Base-by-base conservation (phyloP, 192 early-diverging fungal genomes). In the Entomortierella parvispora region DNA sequence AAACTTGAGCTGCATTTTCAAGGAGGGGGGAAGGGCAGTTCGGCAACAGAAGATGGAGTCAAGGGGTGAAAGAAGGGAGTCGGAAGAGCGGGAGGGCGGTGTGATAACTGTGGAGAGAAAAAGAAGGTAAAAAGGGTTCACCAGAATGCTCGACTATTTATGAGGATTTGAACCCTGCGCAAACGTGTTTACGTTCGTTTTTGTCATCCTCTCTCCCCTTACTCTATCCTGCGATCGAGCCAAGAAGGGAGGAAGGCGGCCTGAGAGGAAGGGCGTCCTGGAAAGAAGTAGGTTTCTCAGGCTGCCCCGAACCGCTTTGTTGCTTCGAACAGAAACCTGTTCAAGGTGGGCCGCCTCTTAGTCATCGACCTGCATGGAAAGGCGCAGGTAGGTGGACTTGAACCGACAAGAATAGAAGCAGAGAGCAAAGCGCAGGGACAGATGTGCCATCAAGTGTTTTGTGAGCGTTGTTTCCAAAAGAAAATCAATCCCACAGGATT, bases 1-100 rank as follows among this genome's bases (percentile, higher is more conserved):
- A 15, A 52, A 62, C 23, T 71, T 48, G 60, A 63, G 2, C 0
- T 49, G 28, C 69, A 71, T 64, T 45, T 29, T 63, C 5, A 37
- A 48, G 7, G 17, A 28, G 18, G 15, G 8, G 62, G 12, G 25
- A 5, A 17, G 12, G 29, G 45, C 2, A 14, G 14, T 37, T 26
- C 17, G 20, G 22, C 9, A 10, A 44, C 26, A 37, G 25, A 22
- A 14, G 20, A 32, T 32, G 23, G 3, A 17, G 2, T 52, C n/a
- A 29, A 43, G 18, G 2, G 48, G 4, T 33, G 45, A 17, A n/a
- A 17, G 42, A 33, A 58, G 17, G 23, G 33, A 14, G 18, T 45
- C 22, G 61, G 28, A 11, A 48, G 28, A 54, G 11, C 4, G 37
- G 7, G 48, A 15, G 66, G 25, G 0, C 9, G 9, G 57, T 14